Evolutionary conservation across 202 grass and related monocot genomes (phyloP), one percentile per base, ranked within the genome.

Genomic region (Eragrostis tef): DNA sequence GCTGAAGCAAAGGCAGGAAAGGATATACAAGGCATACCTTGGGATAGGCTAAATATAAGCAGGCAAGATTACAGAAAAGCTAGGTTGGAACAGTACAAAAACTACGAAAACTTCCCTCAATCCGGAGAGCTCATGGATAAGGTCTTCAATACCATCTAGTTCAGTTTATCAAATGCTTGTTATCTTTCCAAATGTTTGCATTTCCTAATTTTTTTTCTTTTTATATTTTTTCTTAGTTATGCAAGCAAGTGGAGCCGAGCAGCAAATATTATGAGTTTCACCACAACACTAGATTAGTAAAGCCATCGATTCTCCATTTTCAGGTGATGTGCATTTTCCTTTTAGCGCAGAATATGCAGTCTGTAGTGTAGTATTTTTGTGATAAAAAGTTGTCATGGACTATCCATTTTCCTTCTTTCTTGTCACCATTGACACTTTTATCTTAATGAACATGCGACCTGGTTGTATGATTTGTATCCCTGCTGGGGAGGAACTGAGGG

Each of bases 11-110:
- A 83, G 66, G 78, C 77, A 86, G 94, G 94, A 74, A 97, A 92
- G 80, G 94, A 97, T 81, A 92, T 97, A 75, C 94, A 97, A 82
- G 91, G 94, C 49, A 97, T 97, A 81, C 94, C 89, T 65, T 97
- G 94, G 94, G 82, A 76, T 29, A 90, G 70, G 43, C 66, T 97
- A 62, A 80, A 82, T 71, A 85, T 86, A 76, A 80, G 80, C 15
- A 89, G 87, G 67, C 22, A 85, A 39, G 86, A 80, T 61, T 97
- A 97, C 76, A 87, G 91, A 83, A 83, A 90, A 86, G 86, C 87
- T 48, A 87, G 94, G 71, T 62, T 92, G 65, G 87, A 94, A 83
- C 91, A 91, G 70, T 97, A 97, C 74, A 94, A 94, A 67, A 97
- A 97, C 76, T 97, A 97, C 39, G 94, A 97, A 84, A 90, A 92